Percentiles rank a stretch among this genome's conserved stretches.
Evolutionary conservation across 176 grass and related monocot genomes (phyloP).

Genomic region (Cenchrus fungigraminus): DNA sequence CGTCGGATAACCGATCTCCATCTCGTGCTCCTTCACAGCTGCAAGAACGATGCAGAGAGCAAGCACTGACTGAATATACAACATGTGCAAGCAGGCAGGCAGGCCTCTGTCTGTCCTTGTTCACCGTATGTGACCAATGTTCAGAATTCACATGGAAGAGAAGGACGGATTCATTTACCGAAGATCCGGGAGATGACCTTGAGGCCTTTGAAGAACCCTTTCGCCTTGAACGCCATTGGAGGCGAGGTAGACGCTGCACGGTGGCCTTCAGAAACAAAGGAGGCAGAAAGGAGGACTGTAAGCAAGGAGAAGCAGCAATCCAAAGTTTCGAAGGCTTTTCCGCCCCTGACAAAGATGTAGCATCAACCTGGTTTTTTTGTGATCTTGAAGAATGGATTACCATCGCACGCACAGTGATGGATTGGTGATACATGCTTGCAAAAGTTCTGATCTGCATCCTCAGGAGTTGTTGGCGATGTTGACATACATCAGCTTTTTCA

Average conservation of each 20-base stretch:
- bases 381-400: background rate
- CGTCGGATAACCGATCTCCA: slow-evolving; percentile 67
- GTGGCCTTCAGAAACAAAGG: slow-evolving; percentile 19
- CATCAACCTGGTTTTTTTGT: slow-evolving; percentile 17
- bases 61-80: background rate
- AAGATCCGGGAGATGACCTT: slow-evolving; percentile 82
- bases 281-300: background rate
- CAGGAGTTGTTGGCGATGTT: slow-evolving; percentile 38
- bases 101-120: background rate
- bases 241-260: background rate
- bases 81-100: background rate
- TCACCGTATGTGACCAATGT: too few species aligned
- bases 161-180: slow-evolving; percentile 29
- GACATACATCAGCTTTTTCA: background rate
- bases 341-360: slow-evolving; percentile 38
- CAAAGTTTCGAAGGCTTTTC: slow-evolving; percentile 28
- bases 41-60: background rate
- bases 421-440: slow-evolving; percentile 18
- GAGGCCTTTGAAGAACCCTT: slow-evolving; percentile 78
- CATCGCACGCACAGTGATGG: background rate
- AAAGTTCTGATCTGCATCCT: slow-evolving; percentile 2
- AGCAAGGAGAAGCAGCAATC: slow-evolving; percentile 11
- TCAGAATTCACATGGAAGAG: background rate
- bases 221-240: slow-evolving; percentile 74
- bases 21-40: slow-evolving; percentile 76